Percentiles rank a stretch among this genome's conserved stretches.
Conservation (phyloP, 2,329 filamentous ascomycete species). For the Trichophyton verrucosum region DNA sequence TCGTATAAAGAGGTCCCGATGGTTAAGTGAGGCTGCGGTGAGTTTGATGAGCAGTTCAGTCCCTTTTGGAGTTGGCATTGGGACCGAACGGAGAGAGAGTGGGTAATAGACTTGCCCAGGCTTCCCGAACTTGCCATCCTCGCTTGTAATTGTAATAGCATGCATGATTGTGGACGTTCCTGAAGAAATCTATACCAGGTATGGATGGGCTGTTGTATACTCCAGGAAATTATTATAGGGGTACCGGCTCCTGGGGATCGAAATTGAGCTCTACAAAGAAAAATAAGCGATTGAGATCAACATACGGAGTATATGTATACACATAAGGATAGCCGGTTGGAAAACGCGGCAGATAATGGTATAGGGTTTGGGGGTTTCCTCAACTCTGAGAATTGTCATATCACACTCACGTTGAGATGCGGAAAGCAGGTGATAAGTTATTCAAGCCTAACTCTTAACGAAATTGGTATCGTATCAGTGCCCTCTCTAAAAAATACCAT, state of each 20-base stretch:
- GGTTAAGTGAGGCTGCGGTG: slow-evolving; percentile 74
- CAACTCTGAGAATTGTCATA: neutral
- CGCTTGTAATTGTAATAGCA: slow-evolving; percentile 32
- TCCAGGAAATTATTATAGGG: neutral
- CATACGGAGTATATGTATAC: neutral
- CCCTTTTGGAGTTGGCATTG: slow-evolving; percentile 50
- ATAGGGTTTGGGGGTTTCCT: neutral
- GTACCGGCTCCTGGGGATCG: neutral
- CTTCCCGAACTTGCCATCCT: slow-evolving; percentile 55
- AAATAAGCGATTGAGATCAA: neutral
- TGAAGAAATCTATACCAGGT: neutral
- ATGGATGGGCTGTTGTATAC: neutral
- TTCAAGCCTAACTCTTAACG: neutral
- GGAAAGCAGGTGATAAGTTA: neutral
- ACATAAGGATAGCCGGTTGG: neutral
- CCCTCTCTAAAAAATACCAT: neutral
- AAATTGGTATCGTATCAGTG: neutral
- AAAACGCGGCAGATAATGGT: neutral
- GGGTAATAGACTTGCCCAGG: slow-evolving; percentile 68
- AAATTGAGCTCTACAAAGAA: neutral
- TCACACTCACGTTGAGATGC: neutral
- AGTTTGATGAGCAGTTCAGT: slow-evolving; percentile 64
- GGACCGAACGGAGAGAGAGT: slow-evolving; percentile 44
- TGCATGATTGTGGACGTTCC: slow-evolving; percentile 17
- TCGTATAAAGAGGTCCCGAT: slow-evolving; percentile 88